Percentiles rank a stretch among this genome's conserved stretches.
Evolutionary conservation across 176 grass and related monocot species (phyloP).

Genomic region (Phyllostachys edulis): DNA sequence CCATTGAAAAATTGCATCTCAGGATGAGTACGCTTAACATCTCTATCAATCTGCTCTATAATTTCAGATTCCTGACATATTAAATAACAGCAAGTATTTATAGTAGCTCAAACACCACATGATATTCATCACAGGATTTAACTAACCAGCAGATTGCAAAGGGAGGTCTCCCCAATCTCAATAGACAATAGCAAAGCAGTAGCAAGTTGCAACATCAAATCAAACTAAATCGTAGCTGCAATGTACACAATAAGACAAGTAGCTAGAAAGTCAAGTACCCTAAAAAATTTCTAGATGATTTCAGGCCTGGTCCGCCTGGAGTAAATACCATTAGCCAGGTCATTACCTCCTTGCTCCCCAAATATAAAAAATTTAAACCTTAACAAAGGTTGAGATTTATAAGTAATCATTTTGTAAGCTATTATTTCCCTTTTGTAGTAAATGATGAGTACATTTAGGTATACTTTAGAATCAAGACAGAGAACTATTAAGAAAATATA

Average conservation of each 20-base stretch:
- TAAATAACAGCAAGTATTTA: conserved; percentile 17
- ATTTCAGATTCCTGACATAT: conserved; percentile 77
- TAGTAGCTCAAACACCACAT: conserved; percentile 22
- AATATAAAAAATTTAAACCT: background rate
- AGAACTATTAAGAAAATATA: background rate
- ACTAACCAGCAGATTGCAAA: background rate
- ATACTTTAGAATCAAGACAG: background rate
- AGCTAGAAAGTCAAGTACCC: background rate
- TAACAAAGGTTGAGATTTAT: background rate
- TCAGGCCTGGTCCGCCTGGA: background rate
- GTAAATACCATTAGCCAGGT: background rate
- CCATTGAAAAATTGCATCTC: conserved; percentile 93
- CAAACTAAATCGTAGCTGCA: background rate
- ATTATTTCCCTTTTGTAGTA: background rate
- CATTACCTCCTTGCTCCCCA: background rate
- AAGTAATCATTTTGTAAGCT: background rate
- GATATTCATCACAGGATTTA: background rate
- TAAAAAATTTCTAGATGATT: background rate
- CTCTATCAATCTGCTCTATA: conserved; percentile 95
- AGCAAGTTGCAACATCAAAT: background rate
- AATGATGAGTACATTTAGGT: background rate
- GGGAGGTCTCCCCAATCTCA: background rate
- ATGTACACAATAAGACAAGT: background rate
- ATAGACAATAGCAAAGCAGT: conserved; percentile 15
- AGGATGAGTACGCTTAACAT: conserved; percentile 96